Conservation (phyloP, 2,329 filamentous ascomycete genomes). For the Akanthomyces dipterigenus region DNA sequence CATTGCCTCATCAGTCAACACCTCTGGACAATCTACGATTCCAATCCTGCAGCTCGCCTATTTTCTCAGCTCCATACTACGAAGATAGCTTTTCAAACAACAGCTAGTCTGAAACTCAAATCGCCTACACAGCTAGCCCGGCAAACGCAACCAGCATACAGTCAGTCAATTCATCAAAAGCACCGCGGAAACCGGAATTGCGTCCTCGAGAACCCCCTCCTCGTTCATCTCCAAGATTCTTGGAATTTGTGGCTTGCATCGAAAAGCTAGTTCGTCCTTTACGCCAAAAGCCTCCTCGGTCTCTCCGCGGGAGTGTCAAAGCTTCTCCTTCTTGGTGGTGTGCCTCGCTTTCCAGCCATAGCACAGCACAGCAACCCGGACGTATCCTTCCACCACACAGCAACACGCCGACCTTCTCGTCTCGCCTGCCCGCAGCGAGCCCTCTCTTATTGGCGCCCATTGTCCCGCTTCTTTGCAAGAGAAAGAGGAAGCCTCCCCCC, state of each 20-base stretch:
- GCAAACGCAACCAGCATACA: neutral
- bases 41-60: neutral
- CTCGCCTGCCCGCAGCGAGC: slow-evolving; percentile 2
- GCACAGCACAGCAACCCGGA: neutral
- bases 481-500: slow-evolving; percentile 5
- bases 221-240: neutral
- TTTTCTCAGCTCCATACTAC: neutral
- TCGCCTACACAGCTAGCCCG: neutral
- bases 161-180: neutral
- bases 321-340: neutral
- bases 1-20: neutral
- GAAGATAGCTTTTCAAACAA: neutral
- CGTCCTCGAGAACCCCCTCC: neutral
- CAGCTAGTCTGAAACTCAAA: neutral
- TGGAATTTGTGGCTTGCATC: slow-evolving; percentile 7
- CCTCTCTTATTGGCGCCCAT: slow-evolving; percentile 6
- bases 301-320: slow-evolving; percentile 3
- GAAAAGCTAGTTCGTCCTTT: neutral
- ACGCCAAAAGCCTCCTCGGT: neutral
- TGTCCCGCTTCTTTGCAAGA: slow-evolving; percentile 4
- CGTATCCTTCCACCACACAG: neutral
- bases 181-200: neutral
- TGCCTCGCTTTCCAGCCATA: neutral
- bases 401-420: neutral
- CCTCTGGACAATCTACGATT: neutral